These are phyloP conservation scores for Gynochthodes officinalis DNA, from an alignment of 257 asterid species.

Conservation along the genomic window DNA sequence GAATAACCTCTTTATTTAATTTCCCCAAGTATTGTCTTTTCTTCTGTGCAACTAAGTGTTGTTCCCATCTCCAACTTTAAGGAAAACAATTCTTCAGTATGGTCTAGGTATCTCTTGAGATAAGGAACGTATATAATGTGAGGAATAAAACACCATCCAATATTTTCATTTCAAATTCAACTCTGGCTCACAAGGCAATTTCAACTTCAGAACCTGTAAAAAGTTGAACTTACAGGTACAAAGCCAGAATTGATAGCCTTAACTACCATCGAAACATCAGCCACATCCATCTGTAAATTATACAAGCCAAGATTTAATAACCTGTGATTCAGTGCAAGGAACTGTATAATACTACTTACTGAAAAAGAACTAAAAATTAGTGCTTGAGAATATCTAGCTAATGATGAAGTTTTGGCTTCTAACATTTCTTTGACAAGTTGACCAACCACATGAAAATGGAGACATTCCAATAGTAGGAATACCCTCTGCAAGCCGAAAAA, in stretches of 20 bases:
- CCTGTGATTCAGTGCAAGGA: not conserved
- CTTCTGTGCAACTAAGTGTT: not conserved
- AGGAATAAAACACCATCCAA: not conserved
- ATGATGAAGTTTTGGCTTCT: conserved; percentile 31
- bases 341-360: no score
- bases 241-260: conserved; percentile 73
- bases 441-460: conserved; percentile 97
- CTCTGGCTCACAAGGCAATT: not conserved
- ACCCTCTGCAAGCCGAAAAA: conserved; percentile 66
- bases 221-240: conserved; percentile 67
- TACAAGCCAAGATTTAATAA: not conserved
- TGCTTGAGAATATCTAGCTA: not conserved
- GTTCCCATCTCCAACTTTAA: not conserved
- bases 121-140: not conserved
- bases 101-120: not conserved
- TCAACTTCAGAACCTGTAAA: not conserved
- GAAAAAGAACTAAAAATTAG: not conserved
- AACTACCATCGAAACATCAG: conserved; percentile 56
- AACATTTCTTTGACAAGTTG: conserved; percentile 81
- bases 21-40: no score
- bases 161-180: not conserved
- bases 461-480: conserved; percentile 94
- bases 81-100: not conserved
- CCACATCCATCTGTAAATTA: conserved; percentile 56
- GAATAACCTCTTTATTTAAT: no score